Conservation (phyloP, 2,329 filamentous ascomycete genomes). For the Epicoccum nigrum region DNA sequence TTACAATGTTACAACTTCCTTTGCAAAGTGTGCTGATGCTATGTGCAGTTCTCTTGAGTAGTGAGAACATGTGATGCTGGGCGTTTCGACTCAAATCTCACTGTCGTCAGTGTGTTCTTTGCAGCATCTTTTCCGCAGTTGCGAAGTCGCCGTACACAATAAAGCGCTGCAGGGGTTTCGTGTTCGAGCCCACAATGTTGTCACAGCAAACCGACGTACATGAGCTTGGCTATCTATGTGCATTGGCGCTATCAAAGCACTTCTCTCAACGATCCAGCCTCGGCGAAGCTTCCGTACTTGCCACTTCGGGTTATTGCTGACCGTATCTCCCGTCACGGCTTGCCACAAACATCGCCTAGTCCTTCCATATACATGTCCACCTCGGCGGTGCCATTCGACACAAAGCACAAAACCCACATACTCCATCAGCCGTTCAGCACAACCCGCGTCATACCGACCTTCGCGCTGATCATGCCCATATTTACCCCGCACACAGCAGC, state of each 20-base stretch:
- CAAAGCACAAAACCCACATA: constrained; percentile 4
- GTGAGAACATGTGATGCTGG: neutral
- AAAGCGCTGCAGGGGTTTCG: too few species aligned
- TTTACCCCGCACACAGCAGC: constrained; percentile 28
- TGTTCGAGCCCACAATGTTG: too few species aligned
- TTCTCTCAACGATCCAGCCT: neutral
- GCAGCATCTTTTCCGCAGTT: too few species aligned
- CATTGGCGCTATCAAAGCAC: too few species aligned
- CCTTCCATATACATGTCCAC: neutral
- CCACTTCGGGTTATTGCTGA: neutral
- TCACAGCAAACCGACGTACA: too few species aligned
- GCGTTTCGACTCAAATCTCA: too few species aligned
- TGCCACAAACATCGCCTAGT: neutral
- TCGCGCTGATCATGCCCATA: constrained; percentile 14
- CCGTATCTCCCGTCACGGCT: neutral
- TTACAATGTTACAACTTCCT: neutral
- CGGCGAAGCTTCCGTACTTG: neutral
- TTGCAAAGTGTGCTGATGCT: too few species aligned
- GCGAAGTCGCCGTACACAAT: too few species aligned
- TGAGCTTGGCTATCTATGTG: too few species aligned
- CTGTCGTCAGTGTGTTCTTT: too few species aligned
- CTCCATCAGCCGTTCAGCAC: constrained; percentile 2
- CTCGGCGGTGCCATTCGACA: constrained; percentile 1
- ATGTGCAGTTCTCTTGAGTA: neutral
- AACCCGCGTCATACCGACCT: constrained; percentile 17